Percentiles rank a stretch among this genome's conserved stretches.
Evolutionary conservation across 2,329 filamentous ascomycete genomes (phyloP).

Genomic region (Fusarium verrucosum): DNA sequence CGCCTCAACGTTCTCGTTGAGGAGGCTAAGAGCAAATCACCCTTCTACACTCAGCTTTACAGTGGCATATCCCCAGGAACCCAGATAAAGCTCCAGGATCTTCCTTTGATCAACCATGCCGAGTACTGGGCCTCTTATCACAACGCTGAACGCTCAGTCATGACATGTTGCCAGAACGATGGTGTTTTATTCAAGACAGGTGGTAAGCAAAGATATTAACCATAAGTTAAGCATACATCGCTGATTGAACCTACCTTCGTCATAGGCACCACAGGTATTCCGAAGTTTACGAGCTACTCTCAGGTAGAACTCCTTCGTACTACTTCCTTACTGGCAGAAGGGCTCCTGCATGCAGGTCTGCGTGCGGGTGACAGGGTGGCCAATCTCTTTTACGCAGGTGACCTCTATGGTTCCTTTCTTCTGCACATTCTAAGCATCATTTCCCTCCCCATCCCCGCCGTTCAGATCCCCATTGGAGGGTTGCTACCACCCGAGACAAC

Average conservation of each 20-base stretch:
- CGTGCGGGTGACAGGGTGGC: neutral
- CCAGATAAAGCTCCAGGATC: neutral
- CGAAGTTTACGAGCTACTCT: neutral
- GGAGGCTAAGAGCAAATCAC: neutral
- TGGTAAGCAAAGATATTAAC: neutral
- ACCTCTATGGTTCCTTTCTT: neutral
- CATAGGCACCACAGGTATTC: neutral
- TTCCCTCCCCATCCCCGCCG: neutral
- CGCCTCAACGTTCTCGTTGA: neutral
- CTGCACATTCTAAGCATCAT: neutral
- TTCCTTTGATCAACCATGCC: neutral
- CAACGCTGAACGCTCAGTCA: neutral
- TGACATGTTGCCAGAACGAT: neutral
- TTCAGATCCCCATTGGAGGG: neutral
- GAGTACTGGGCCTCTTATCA: neutral
- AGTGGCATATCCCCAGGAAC: neutral
- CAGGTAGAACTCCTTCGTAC: neutral
- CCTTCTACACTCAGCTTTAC: neutral
- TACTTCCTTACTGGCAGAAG: neutral
- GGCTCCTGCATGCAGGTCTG: neutral
- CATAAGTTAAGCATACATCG: fast-evolving
- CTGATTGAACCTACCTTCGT: fast-evolving
- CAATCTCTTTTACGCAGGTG: neutral
- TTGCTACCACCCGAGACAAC: neutral
- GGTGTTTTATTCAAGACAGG: neutral